Percentiles rank a stretch among this genome's conserved stretches.
Evolutionary conservation across 805 yeast species (phyloP).

Genomic region (Phaffomyces antillensis): DNA sequence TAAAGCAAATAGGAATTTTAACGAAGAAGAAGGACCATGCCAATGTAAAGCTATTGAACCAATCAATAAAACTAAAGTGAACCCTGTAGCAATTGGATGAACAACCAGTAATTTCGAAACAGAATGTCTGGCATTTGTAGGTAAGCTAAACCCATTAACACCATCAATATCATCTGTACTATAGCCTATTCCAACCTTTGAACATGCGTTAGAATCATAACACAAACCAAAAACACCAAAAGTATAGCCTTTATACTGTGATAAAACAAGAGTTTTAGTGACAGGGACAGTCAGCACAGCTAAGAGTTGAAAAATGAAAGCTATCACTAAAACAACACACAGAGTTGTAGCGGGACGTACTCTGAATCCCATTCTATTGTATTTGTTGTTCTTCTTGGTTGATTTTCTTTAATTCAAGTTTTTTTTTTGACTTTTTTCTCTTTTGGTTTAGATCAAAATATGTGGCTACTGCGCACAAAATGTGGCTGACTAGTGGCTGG

Average conservation of each 20-base stretch:
- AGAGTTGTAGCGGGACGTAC: slow-evolving; percentile 30
- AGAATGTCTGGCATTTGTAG: slow-evolving; percentile 51
- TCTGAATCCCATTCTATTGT: slow-evolving; percentile 18
- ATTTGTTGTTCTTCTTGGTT: too few species aligned
- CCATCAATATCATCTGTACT: slow-evolving; percentile 25
- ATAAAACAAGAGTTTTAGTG: slow-evolving; percentile 39
- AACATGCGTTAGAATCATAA: slow-evolving; percentile 28
- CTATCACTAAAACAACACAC: slow-evolving; percentile 34
- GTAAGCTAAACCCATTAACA: slow-evolving; percentile 39
- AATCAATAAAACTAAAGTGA: slow-evolving; percentile 40
- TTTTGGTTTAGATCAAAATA: slow-evolving; percentile 1
- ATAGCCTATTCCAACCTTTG: slow-evolving; percentile 39
- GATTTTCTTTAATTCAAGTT: neutral
- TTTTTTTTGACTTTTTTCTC: neutral
- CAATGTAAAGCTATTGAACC: slow-evolving; percentile 34
- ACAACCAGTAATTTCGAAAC: slow-evolving; percentile 57
- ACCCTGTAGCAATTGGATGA: slow-evolving; percentile 57
- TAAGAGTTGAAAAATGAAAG: slow-evolving; percentile 51
- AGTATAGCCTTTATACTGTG: slow-evolving; percentile 39
- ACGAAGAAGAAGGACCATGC: slow-evolving; percentile 27
- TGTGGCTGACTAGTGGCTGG: slow-evolving; percentile 4
- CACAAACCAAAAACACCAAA: slow-evolving; percentile 76
- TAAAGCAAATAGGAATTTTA: slow-evolving; percentile 41
- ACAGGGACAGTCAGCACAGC: slow-evolving; percentile 59
- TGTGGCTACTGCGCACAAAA: neutral